Evolutionary conservation across 208 protist species (phyloP), one percentile per base, ranked within the genome.

Genomic region (Jaenimonas drosophilae): DNA sequence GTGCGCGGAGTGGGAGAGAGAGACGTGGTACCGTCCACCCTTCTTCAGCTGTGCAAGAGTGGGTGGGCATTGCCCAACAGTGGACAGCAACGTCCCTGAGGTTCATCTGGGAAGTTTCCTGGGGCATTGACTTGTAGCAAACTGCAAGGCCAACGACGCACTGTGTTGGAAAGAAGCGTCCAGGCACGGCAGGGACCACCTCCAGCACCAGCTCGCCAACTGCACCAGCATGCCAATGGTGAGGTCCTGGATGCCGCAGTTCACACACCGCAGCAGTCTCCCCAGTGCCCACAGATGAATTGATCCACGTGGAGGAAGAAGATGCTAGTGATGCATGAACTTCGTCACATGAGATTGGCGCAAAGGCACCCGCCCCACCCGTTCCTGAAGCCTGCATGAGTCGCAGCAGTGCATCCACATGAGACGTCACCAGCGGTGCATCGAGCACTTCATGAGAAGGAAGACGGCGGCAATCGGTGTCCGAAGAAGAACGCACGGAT

Each of bases 141-240:
- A 70, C 76, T n/a, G 68, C 64, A 6, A 86, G 59, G 21, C 61
- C 70, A 11, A 86, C 42, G 4, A 80, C 57, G 28, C 76, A 86
- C 5, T 55, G 58, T 0, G 64, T 66, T 27, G 76, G 76, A 39
- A 81, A 86, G 30, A 53, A 53, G n/a, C 49, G 43, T 21, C 69
- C 62, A 20, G 59, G 24, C n/a, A 0, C 23, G 0, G 42, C 54
- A 4, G 77, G 69, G 11, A 46, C 32, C 20, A 69, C 65, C 11
- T 48, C 24, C 20, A 87, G 33, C 26, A 42, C 43, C 40, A 86
- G 56, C 19, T 58, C 25, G 12, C 63, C 53, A 11, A 32, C 21
- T 7, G 77, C 76, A 0, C 46, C 37, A 0, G 60, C 33, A 16
- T 46, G 45, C 45, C 79, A 79, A 33, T 52, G 54, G 17, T 34